Percentiles rank a stretch among this genome's conserved stretches.
phyloP scores from a whole-genome alignment of 768 basidiomycete genomes.

The Calocybe indica region DNA sequence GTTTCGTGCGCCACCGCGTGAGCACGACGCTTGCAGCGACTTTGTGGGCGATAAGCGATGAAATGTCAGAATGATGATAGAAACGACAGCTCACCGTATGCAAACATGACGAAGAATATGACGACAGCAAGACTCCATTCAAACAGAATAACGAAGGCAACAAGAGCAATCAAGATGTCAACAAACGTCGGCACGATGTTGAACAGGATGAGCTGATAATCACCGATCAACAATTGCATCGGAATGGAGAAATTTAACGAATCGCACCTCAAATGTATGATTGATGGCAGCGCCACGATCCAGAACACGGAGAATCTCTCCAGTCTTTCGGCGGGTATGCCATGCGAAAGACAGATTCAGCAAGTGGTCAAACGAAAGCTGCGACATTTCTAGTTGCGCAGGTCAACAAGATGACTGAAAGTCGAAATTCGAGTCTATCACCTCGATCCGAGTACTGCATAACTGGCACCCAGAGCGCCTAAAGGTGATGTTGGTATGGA shows the following conservation, averaged over 20 bases:
- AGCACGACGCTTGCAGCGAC: constrained; percentile 47
- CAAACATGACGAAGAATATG: constrained; percentile 66
- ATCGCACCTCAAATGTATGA: constrained; percentile 59
- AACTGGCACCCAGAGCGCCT: constrained; percentile 81
- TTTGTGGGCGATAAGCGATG: constrained; percentile 13
- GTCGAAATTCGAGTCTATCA: constrained; percentile 15
- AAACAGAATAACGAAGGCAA: constrained; percentile 57
- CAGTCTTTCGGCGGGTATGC: constrained; percentile 80
- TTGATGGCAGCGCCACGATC: constrained; percentile 86
- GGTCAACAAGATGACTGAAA: background rate
- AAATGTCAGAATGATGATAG: background rate
- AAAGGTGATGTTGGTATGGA: background rate
- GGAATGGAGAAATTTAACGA: background rate
- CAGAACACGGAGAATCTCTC: constrained; percentile 77
- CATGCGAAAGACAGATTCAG: constrained; percentile 82
- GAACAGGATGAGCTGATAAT: constrained; percentile 67
- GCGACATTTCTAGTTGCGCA: constrained; percentile 63
- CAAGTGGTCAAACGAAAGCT: constrained; percentile 81
- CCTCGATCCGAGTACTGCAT: constrained; percentile 84
- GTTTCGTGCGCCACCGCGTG: constrained; percentile 66
- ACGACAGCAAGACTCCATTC: constrained; percentile 63
- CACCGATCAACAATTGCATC: constrained; percentile 1
- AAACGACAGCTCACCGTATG: constrained; percentile 48
- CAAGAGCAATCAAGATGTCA: constrained; percentile 69
- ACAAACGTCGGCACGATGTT: constrained; percentile 77